phyloP scores from a whole-genome alignment of 495 filamentous ascomycete genomes.

The Aspergillus haitiensis region DNA sequence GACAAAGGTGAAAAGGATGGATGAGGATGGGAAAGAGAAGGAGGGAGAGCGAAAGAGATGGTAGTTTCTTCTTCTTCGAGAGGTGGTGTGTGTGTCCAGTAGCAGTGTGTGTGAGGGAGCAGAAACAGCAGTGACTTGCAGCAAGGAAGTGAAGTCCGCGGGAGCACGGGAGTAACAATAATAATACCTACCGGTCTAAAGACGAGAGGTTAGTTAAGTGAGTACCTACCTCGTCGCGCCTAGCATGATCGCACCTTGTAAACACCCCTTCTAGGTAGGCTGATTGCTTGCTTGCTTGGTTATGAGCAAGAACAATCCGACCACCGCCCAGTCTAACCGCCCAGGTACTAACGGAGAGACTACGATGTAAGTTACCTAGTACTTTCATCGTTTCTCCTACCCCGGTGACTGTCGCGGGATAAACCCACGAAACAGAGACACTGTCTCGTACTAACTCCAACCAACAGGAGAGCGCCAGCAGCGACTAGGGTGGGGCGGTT shows the following conservation, averaged over 20 bases:
- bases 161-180: constrained; percentile 8
- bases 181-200: neutral
- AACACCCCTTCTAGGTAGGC: neutral
- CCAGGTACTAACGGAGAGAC: constrained; percentile 3
- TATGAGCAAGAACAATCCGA: neutral
- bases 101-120: neutral
- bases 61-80: constrained; percentile 8
- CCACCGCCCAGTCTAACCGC: constrained; percentile 2
- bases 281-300: constrained; percentile 1
- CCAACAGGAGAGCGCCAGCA: constrained; percentile 1
- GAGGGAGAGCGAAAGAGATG: constrained; percentile 10
- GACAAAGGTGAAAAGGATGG: constrained; percentile 6
- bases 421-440: constrained; percentile 21
- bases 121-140: constrained; percentile 10
- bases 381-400: constrained; percentile 11
- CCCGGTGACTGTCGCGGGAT: constrained; percentile 29
- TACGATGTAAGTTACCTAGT: constrained; percentile 9
- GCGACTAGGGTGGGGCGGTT: constrained; percentile 4
- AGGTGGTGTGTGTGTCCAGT: constrained; percentile 4
- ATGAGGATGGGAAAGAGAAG: constrained; percentile 8
- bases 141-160: constrained; percentile 17
- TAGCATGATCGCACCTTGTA: neutral
- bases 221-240: too few species aligned
- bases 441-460: constrained; percentile 3
- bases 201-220: neutral